Base-by-base conservation (phyloP, 352 stramenopile genomes). In the Phytophthora boehmeriae region DNA sequence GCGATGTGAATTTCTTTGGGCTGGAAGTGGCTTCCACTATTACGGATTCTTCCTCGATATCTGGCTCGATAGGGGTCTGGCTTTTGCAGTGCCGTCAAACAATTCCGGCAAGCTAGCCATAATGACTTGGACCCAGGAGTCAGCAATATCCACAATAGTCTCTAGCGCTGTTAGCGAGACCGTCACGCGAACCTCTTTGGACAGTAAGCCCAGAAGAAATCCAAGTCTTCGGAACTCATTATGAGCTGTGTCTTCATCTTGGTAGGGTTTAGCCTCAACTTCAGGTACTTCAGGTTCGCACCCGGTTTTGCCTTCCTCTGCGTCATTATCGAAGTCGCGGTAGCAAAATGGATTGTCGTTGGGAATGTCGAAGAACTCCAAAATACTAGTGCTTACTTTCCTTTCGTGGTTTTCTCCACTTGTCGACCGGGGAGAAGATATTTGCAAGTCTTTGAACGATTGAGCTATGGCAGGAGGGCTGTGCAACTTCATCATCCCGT, bases 291-390 rank as follows among this genome's bases (percentile, higher is more conserved):
- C 36, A 43, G 49, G n/a, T 41, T 63, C 54, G 27, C 34, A 38
- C 6, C 51, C 50, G 25, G 46, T 41, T 55, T 50, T 30, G 62
- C 57, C 58, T 27, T 19, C 68, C 13, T 80, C 56, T 8, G 47
- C 45, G 8, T 75, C 68, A 6, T 66, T 57, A 8, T 88, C 77
- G 0, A 76, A 78, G 45, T 92, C 81, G 6, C 81, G 71, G 53
- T 75, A 93, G 32, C 64, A 78, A 51, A 85, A 93, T n/a, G 83
- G 83, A 63, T 93, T 91, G 47, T 89, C 68, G 30, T 91, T 73
- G 20, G 65, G 57, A 59, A 93, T 93, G 8, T 75, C 61, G 22
- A 93, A 93, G 56, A 85, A 80, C 13, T 93, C 82, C 20, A 93
- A 54, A 22, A 93, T 92, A 17, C 49, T 89, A 54, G 87, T 87